Evolutionary conservation across 805 yeast species (phyloP).

Genomic region (Wickerhamiella bombiphila): DNA sequence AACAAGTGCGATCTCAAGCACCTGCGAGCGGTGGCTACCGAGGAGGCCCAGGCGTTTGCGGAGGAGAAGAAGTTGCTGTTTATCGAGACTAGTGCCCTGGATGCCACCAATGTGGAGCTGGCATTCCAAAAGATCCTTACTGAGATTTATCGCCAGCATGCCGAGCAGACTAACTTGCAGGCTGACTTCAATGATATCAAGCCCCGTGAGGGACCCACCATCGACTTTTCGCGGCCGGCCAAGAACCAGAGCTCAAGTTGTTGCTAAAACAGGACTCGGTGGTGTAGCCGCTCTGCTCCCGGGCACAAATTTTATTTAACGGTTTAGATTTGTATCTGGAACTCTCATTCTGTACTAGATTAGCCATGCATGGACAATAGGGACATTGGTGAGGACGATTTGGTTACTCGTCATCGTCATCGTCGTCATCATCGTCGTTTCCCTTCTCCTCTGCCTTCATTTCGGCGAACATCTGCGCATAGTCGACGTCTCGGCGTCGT

Average conservation of each 20-base stretch:
- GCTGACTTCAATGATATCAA: constrained; percentile 52
- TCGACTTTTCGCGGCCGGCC: constrained; percentile 84
- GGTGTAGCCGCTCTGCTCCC: neutral
- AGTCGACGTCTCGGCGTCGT: constrained; percentile 84
- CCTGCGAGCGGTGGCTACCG: constrained; percentile 91
- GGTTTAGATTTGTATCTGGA: neutral
- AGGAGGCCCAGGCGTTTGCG: constrained; percentile 79
- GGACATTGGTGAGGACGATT: no score
- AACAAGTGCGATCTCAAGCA: constrained; percentile 92
- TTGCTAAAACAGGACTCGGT: constrained; percentile 34
- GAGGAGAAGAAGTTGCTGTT: constrained; percentile 79
- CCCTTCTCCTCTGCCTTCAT: constrained; percentile 40
- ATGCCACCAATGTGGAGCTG: constrained; percentile 85
- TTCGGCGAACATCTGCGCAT: constrained; percentile 63
- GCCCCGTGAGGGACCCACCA: constrained; percentile 79
- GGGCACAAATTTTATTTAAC: neutral
- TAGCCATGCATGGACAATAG: neutral
- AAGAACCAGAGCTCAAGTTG: constrained; percentile 48
- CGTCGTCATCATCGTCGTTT: constrained; percentile 24
- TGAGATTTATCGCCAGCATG: constrained; percentile 90
- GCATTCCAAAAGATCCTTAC: constrained; percentile 88
- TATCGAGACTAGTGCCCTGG: constrained; percentile 91
- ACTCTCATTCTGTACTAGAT: neutral
- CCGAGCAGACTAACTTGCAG: constrained; percentile 72
- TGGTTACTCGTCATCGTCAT: neutral